These are phyloP conservation scores for Blepharisma stoltei DNA, from an alignment of 73 alveolate species.

Conservation along the genomic window DNA sequence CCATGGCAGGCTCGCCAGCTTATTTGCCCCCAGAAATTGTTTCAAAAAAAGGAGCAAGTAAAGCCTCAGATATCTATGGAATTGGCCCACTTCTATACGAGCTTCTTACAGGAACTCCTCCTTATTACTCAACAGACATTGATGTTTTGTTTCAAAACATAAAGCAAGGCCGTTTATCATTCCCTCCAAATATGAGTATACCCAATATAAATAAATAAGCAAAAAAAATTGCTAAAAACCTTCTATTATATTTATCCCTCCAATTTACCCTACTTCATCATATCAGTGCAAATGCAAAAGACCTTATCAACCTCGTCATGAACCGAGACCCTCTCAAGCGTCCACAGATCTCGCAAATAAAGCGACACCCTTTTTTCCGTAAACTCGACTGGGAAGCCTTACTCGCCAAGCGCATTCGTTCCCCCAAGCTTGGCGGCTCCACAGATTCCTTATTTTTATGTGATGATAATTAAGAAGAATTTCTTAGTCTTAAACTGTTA, in stretches of 20 bases:
- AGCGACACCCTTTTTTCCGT: slow-evolving; percentile 81
- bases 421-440: neutral
- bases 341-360: slow-evolving; percentile 60
- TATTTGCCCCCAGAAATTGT: slow-evolving; percentile 97
- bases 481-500: no score
- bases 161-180: neutral
- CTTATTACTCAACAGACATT: slow-evolving; percentile 51
- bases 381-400: slow-evolving; percentile 93
- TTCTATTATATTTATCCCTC: slow-evolving; percentile 22
- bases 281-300: neutral
- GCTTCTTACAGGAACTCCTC: slow-evolving; percentile 96
- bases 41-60: slow-evolving; percentile 85
- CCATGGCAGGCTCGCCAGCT: slow-evolving; percentile 97
- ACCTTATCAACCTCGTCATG: neutral
- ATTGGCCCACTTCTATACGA: slow-evolving; percentile 94
- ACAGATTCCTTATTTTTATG: no score
- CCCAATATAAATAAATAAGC: slow-evolving; percentile 30
- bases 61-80: slow-evolving; percentile 91
- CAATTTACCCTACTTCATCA: no score
- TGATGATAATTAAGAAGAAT: no score
- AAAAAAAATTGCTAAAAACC: slow-evolving; percentile 32
- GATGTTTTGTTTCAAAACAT: slow-evolving; percentile 15
- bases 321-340: slow-evolving; percentile 10
- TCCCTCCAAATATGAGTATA: slow-evolving; percentile 31
- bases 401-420: slow-evolving; percentile 13